phyloP scores from a whole-genome alignment of 108 stramenopile species.

The Nannochloropsis salina region DNA sequence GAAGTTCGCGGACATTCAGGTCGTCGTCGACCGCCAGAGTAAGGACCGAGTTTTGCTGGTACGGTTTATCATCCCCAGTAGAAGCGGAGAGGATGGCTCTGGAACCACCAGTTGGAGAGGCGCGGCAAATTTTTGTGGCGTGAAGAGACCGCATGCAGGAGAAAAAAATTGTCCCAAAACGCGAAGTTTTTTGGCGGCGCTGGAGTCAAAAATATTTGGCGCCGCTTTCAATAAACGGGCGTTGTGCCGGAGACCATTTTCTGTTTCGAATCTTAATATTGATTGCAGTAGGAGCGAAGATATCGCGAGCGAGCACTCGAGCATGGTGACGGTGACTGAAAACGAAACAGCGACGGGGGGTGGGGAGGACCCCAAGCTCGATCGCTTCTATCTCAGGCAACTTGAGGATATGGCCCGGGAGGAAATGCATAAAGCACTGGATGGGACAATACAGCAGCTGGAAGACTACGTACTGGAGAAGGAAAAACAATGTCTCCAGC shows the following conservation, averaged over 20 bases:
- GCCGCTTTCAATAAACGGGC: background rate
- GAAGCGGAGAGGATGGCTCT: background rate
- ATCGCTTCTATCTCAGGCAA: background rate
- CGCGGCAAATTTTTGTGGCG: background rate
- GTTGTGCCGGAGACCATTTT: background rate
- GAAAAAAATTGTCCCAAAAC: background rate
- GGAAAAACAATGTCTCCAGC: background rate
- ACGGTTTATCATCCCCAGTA: background rate
- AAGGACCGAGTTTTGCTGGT: background rate
- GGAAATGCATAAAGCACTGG: conserved; percentile 10
- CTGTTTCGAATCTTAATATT: background rate
- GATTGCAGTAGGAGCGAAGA: background rate
- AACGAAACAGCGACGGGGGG: no score
- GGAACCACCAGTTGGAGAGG: background rate
- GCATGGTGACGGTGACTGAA: background rate
- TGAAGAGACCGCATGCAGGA: background rate
- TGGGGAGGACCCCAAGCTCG: background rate
- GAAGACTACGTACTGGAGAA: background rate
- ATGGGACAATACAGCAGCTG: background rate
- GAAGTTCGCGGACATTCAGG: background rate
- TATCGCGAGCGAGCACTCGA: background rate
- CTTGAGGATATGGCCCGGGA: background rate
- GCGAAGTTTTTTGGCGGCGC: background rate
- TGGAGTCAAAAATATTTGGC: background rate
- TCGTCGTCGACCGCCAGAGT: background rate